These are phyloP conservation scores for Isabelozyma rhagii DNA, from an alignment of 805 yeast genomes.

Conservation along the genomic window DNA sequence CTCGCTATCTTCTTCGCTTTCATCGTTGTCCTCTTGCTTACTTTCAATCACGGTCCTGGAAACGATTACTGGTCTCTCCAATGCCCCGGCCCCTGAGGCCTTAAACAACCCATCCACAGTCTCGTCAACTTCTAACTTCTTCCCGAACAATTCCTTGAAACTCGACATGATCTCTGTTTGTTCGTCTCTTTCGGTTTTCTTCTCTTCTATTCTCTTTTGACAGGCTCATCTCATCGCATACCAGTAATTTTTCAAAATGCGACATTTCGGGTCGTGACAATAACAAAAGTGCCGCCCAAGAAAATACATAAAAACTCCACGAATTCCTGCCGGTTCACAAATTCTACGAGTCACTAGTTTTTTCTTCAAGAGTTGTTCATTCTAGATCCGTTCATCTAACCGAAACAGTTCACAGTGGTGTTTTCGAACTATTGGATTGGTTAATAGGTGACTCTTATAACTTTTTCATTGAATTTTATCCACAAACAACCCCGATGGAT, in stretches of 20 bases:
- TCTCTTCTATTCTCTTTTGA: background rate
- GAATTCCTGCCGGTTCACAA: background rate
- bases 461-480: no score
- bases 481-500: background rate
- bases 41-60: constrained; percentile 16
- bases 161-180: constrained; percentile 26
- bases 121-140: constrained; percentile 19
- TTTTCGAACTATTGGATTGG: no score
- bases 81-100: constrained; percentile 41
- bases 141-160: constrained; percentile 33
- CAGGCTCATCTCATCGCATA: background rate
- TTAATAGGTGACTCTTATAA: no score
- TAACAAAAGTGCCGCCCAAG: no score
- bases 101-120: constrained; percentile 29
- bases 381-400: no score
- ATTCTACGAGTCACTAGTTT: background rate
- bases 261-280: no score
- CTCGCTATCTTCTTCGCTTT: constrained; percentile 14
- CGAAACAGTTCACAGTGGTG: no score
- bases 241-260: no score
- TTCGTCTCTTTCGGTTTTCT: background rate
- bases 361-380: no score
- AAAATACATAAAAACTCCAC: background rate
- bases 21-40: constrained; percentile 3
- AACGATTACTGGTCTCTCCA: constrained; percentile 27